Conservation (phyloP, 345 rosid genomes). For the Excoecaria cochinchinensis region DNA sequence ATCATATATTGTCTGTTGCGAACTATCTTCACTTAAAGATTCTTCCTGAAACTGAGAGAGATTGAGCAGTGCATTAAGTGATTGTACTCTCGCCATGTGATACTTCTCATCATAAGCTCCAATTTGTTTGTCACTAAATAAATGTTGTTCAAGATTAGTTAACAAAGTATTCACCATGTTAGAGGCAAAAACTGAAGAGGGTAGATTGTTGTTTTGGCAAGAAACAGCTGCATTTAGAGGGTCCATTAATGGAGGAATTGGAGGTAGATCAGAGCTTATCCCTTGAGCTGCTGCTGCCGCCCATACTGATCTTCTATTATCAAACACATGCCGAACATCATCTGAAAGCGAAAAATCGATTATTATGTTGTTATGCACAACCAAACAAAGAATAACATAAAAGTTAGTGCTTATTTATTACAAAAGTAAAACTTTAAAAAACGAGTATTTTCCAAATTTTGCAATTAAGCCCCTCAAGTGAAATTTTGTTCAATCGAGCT, state of each 20-base stretch:
- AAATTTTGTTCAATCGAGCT: too few species aligned
- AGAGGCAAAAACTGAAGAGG: neutral
- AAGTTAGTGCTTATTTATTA: neutral
- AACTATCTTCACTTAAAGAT: neutral
- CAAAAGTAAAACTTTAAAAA: neutral
- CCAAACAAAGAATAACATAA: slow-evolving; percentile 2
- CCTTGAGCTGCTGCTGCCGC: slow-evolving; percentile 14
- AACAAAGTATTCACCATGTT: neutral
- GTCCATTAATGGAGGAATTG: neutral
- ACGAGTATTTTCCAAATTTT: too few species aligned
- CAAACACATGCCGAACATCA: slow-evolving; percentile 1
- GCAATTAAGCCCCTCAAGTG: too few species aligned
- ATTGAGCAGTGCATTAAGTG: slow-evolving; percentile 9
- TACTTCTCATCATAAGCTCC: neutral
- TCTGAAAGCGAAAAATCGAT: slow-evolving; percentile 26
- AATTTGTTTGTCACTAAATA: slow-evolving; percentile 6
- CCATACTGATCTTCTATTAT: neutral
- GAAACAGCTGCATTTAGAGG: neutral
- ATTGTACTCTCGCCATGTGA: neutral
- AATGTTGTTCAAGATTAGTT: neutral
- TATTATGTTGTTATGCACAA: slow-evolving; percentile 16
- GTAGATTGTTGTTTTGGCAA: neutral
- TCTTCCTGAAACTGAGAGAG: neutral
- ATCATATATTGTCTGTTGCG: neutral
- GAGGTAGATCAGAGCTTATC: neutral